phyloP scores from a whole-genome alignment of 2,329 filamentous ascomycete genomes.

The Diplodia seriata region DNA sequence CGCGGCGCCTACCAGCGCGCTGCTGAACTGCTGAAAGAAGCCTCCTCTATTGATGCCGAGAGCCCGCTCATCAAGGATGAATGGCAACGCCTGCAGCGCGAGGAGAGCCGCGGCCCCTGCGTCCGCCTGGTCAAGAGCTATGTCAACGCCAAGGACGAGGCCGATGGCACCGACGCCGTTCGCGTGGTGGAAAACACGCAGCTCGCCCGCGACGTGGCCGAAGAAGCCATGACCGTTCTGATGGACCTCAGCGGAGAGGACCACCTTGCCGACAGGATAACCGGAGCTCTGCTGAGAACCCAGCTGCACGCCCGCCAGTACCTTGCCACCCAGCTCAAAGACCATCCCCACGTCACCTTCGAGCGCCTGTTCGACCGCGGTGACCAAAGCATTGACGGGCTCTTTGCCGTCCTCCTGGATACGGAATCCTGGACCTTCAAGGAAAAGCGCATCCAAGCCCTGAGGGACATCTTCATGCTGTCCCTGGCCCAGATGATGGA shows the following conservation, averaged over 20 bases:
- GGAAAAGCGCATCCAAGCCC: slow-evolving; percentile 53
- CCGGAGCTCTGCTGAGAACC: slow-evolving; percentile 46
- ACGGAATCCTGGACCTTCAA: slow-evolving; percentile 51
- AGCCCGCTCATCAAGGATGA: slow-evolving; percentile 50
- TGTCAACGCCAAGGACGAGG: slow-evolving; percentile 46
- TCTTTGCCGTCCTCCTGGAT: slow-evolving; percentile 53
- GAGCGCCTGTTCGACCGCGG: slow-evolving; percentile 54
- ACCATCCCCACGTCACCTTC: slow-evolving; percentile 52
- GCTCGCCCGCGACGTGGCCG: slow-evolving; percentile 49
- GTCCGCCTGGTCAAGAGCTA: slow-evolving; percentile 46
- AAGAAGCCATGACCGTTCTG: slow-evolving; percentile 51
- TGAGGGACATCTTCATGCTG: slow-evolving; percentile 71
- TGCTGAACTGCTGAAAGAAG: slow-evolving; percentile 52
- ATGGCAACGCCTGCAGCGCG: slow-evolving; percentile 50
- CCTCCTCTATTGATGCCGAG: slow-evolving; percentile 52
- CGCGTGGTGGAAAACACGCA: slow-evolving; percentile 38
- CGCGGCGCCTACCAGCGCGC: slow-evolving; percentile 48
- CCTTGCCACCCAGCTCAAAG: slow-evolving; percentile 48
- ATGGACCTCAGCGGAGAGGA: slow-evolving; percentile 52
- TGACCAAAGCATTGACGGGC: slow-evolving; percentile 54
- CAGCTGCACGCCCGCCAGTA: slow-evolving; percentile 47
- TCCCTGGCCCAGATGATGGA: slow-evolving; percentile 90
- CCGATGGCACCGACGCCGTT: slow-evolving; percentile 51
- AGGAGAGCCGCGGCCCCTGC: slow-evolving; percentile 47
- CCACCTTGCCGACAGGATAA: slow-evolving; percentile 50